Evolutionary conservation across 805 yeast genomes (phyloP), one percentile per base, ranked within the genome.

Genomic region (Spathaspora boniae): DNA sequence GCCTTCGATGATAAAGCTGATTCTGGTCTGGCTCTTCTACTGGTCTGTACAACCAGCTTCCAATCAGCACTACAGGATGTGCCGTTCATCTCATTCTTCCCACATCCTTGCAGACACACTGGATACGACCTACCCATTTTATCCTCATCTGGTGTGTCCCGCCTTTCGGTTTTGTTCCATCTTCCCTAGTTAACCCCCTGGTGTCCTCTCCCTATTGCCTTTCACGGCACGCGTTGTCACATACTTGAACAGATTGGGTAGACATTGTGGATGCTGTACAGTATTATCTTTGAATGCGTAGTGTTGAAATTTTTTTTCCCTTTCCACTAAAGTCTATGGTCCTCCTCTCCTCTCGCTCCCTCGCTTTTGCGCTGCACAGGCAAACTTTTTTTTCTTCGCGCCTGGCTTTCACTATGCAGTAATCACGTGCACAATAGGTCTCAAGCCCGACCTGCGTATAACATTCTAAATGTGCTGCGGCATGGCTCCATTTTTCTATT

Each of bases 181-280:
- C 3, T 12, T 11, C 9, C 17, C 15, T 30, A 17, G 23, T 17
- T 12, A 15, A n/a, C 11, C 9, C 9, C 11, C 15, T 4, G 15
- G 16, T 26, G 28, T 27, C 16, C 22, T 27, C 30, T 27, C 9
- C 4, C 17, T 16, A n/a, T 9, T 19, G 21, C 20, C 25, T 21
- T 16, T 21, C n/a, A 15, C 18, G 23, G 26, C 12, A 26, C 18
- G 12, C 29, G 32, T 28, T 32, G 46, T 37, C 50, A 81, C 88
- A 76, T 81, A 81, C 88, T 79, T 82, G 89, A 69, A 84, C 91
- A 75, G 89, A 82, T 79, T 84, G 87, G 70, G 87, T 68, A 68
- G 83, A 77, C 83, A 78, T 78, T 65, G 28, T 49, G 36, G 11
- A 29, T 29, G 24, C 43, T 33, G 33, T 40, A 30, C 41, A 32